Percentiles rank a stretch among this genome's conserved stretches.
phyloP scores from a whole-genome alignment of 1,284 basidiomycete genomes.

The Rhizoctonia solani region DNA sequence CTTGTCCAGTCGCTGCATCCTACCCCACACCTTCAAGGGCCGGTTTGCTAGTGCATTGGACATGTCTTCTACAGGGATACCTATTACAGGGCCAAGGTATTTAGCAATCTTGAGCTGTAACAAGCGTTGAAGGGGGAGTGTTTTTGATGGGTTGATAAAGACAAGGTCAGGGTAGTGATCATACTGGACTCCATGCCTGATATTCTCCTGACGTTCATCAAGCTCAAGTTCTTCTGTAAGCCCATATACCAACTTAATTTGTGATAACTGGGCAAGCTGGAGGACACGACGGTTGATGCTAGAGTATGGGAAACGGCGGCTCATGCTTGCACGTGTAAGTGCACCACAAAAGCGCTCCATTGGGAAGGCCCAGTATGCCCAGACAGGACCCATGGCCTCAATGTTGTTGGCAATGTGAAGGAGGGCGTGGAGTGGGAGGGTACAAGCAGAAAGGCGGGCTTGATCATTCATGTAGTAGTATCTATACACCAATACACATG shows the following conservation, averaged over 20 bases:
- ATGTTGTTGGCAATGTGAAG: conserved; percentile 50
- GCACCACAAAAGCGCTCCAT: conserved; percentile 43
- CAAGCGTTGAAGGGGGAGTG: not conserved
- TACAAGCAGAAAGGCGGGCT: conserved; percentile 46
- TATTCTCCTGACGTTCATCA: not conserved
- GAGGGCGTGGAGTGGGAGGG: conserved; percentile 50
- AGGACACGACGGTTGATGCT: conserved; percentile 22
- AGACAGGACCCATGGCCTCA: conserved; percentile 47
- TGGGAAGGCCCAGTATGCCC: conserved; percentile 53
- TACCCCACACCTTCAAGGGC: not conserved
- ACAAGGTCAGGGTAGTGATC: conserved; percentile 1
- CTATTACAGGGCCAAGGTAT: not conserved
- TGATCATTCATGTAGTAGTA: conserved; percentile 49
- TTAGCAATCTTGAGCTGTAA: not conserved
- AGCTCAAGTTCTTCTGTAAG: conserved; percentile 4
- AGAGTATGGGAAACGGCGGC: conserved; percentile 29
- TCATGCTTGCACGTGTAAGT: conserved; percentile 1
- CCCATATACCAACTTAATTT: conserved; percentile 29
- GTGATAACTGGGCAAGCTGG: conserved; percentile 23
- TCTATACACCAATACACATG: conserved; percentile 43
- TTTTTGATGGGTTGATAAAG: not conserved
- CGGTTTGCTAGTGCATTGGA: not conserved
- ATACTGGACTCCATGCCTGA: not conserved
- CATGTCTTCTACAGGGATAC: not conserved
- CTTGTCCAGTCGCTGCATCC: conserved; percentile 6